A percentile compares a stretch with the other conserved stretches of the same genome.
These are phyloP conservation scores for Falciphora oryzae DNA, from an alignment of 2,329 filamentous ascomycete genomes.

Conservation along the genomic window DNA sequence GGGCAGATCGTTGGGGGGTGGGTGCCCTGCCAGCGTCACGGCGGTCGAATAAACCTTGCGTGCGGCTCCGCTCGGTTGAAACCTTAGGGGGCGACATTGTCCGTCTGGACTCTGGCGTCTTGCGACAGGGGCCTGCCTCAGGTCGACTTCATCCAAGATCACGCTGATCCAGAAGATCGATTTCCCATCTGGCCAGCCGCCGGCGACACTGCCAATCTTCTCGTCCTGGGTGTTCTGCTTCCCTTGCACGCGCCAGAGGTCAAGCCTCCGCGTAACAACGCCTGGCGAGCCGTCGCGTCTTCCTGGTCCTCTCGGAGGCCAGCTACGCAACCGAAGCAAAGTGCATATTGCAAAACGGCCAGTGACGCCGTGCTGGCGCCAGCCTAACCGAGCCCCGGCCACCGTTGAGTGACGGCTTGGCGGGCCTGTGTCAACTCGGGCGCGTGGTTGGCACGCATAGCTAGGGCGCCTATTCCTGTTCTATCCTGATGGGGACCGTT, in stretches of 20 bases:
- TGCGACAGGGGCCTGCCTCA: constrained; percentile 5
- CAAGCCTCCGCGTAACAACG: background rate
- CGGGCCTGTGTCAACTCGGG: too few relatives aligned
- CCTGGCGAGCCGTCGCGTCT: too few relatives aligned
- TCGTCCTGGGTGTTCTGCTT: too few relatives aligned
- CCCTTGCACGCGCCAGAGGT: too few relatives aligned
- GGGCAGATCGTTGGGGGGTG: too few relatives aligned
- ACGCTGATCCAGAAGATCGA: background rate
- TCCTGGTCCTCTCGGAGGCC: background rate
- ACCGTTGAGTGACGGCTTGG: background rate
- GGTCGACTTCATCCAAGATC: background rate
- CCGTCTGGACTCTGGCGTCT: constrained; percentile 23
- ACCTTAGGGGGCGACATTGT: constrained; percentile 24
- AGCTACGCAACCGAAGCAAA: background rate
- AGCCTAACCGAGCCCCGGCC: too few relatives aligned
- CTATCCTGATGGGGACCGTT: too few relatives aligned
- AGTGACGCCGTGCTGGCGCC: too few relatives aligned
- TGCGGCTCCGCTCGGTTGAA: constrained; percentile 22
- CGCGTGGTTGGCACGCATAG: background rate
- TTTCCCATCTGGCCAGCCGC: background rate
- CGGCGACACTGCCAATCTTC: too few relatives aligned
- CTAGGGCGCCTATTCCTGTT: background rate
- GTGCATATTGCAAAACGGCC: background rate
- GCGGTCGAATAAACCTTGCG: background rate
- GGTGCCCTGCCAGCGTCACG: too few relatives aligned